Base-by-base conservation (phyloP, 73 alveolate genomes). In the Paramecium pentaurelia region DNA sequence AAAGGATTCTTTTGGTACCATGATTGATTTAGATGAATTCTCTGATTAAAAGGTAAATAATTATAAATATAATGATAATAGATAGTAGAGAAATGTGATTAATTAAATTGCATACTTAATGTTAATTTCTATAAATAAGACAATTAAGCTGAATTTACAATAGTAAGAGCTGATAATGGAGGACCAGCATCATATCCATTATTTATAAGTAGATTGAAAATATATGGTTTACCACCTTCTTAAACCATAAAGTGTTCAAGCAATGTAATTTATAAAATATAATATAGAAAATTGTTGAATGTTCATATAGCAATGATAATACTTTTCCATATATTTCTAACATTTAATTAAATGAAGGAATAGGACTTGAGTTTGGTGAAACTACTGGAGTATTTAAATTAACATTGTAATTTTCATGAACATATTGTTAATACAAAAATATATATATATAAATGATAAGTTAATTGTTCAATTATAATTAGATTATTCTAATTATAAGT, bases 341-440 rank as follows among this genome's bases (percentile, higher is more conserved):
- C 4, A 44, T 77, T 3, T 16, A 58, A 36, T 38, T 77, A n/a
- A 77, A 77, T 77, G 64, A 37, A 20, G 89, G 89, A 11, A 77
- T 77, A 12, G 89, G 89, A 42, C 27, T 77, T 34, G 89, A 77
- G 20, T 77, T 77, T 77, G 89, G 89, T 12, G 40, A 77, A 42
- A 77, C 44, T 0, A 77, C 89, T 12, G 89, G 89, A 40, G 89
- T 77, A 16, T 77, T 27, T n/a, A 38, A 77, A 77, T 11, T 77
- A 38, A 44, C 49, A 32, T 20, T 77, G 77, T 60, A 60, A 30
- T 60, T 60, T 60, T 60, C 77, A 60, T 60, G 77, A 60, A 60
- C 10, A 60, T 22, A 49, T 49, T 49, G 60, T 49, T 49, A 49
- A 49, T 49, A 49, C 60, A 40, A 40, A 49, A 49, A 49, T 49